Evolutionary conservation across 306 rosid species (phyloP).

Genomic region (Cercis canadensis): DNA sequence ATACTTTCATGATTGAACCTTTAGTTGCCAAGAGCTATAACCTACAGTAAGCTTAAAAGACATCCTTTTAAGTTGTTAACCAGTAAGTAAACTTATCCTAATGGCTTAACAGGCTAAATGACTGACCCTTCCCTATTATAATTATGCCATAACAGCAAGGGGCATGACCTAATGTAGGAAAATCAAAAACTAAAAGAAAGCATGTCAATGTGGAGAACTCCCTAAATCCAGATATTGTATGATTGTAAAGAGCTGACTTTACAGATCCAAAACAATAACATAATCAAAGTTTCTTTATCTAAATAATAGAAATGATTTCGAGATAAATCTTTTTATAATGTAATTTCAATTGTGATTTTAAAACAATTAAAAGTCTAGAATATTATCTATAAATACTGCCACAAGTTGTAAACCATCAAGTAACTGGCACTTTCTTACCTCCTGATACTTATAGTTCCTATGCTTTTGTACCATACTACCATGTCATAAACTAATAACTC

Average conservation of each 20-base stretch:
- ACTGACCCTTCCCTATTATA: neutral
- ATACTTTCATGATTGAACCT: too few relatives aligned
- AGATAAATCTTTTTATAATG: neutral
- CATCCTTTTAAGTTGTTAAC: slow-evolving; percentile 2
- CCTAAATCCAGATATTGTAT: slow-evolving; percentile 5
- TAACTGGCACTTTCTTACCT: slow-evolving; percentile 13
- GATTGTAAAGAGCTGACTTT: slow-evolving; percentile 11
- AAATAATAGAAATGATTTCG: slow-evolving; percentile 14
- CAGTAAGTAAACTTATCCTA: slow-evolving; percentile 7
- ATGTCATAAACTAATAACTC: neutral
- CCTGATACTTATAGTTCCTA: slow-evolving; percentile 13
- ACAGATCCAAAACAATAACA: neutral
- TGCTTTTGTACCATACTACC: neutral
- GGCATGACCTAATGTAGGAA: neutral
- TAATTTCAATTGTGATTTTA: slow-evolving; percentile 1
- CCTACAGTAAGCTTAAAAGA: too few relatives aligned
- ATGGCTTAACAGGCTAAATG: neutral
- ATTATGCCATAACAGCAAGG: neutral
- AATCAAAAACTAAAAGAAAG: neutral
- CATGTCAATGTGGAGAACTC: slow-evolving; percentile 5
- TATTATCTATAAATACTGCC: neutral
- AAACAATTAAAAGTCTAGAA: neutral
- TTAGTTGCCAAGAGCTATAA: too few relatives aligned
- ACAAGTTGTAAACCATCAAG: slow-evolving; percentile 1
- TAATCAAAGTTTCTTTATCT: slow-evolving; percentile 10